Conservation (phyloP, 2,329 filamentous ascomycete species). For the Fusarium dlaminii region DNA sequence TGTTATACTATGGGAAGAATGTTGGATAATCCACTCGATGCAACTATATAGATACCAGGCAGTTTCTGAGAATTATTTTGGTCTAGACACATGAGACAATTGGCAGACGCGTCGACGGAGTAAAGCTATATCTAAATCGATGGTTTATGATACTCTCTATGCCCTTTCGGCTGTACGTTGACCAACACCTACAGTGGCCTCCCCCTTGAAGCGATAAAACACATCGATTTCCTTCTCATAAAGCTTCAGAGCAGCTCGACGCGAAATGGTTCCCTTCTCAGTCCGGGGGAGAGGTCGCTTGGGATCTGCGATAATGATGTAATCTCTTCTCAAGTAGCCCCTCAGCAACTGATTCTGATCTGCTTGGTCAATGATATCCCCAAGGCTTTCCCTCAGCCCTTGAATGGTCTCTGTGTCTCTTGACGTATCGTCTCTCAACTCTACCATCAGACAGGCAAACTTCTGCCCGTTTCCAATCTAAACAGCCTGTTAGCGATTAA, state of each 20-base stretch:
- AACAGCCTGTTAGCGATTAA: rapidly evolving
- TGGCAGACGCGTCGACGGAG: rapidly evolving
- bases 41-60: rapidly evolving
- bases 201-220: neutral
- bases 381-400: rapidly evolving
- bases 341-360: neutral
- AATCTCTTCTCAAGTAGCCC: neutral
- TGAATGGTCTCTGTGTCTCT: rapidly evolving
- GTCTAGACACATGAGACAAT: rapidly evolving
- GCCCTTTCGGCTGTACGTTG: neutral
- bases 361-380: neutral
- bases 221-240: neutral
- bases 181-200: neutral
- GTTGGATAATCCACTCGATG: neutral
- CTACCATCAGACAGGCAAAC: neutral
- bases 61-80: rapidly evolving
- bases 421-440: neutral
- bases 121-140: too few species aligned
- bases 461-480: neutral
- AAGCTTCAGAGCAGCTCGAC: neutral
- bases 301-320: neutral
- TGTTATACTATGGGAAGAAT: neutral
- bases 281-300: neutral
- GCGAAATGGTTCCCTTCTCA: neutral
- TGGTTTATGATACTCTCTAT: rapidly evolving